Evolutionary conservation across 1,284 basidiomycete genomes (phyloP).

Genomic region (Clitocybe nebularis): DNA sequence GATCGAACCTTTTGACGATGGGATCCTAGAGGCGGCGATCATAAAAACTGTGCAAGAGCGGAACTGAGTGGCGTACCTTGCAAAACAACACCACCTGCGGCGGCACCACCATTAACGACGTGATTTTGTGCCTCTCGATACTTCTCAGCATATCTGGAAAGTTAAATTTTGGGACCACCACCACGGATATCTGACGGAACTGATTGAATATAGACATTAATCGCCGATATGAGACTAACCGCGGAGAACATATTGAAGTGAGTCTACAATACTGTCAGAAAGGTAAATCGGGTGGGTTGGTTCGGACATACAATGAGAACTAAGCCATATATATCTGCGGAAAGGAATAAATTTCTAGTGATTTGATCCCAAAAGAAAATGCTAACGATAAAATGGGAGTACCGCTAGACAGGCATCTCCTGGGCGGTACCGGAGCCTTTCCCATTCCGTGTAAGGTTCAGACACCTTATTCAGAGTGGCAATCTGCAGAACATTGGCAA

Average conservation of each 20-base stretch:
- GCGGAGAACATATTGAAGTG: conserved; percentile 52
- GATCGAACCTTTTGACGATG: conserved; percentile 60
- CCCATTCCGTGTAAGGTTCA: conserved; percentile 28
- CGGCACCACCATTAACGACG: conserved; percentile 53
- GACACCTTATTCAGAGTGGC: conserved; percentile 40
- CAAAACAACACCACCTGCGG: conserved; percentile 68
- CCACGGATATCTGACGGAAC: conserved; percentile 53
- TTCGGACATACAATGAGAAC: conserved; percentile 43
- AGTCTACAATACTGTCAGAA: conserved; percentile 30
- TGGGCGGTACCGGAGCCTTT: conserved; percentile 35
- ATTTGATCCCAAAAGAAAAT: conserved; percentile 10
- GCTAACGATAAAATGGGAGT: neutral
- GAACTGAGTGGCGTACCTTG: conserved; percentile 42
- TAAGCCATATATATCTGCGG: conserved; percentile 68
- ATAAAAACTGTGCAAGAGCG: neutral
- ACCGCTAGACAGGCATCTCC: conserved; percentile 39
- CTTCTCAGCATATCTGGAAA: conserved; percentile 64
- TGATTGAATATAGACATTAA: neutral
- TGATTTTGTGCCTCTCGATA: conserved; percentile 51
- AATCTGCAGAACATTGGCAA: conserved; percentile 53
- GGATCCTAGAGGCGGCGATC: conserved; percentile 52
- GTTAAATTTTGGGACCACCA: conserved; percentile 71
- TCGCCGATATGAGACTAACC: conserved; percentile 30
- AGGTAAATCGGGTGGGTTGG: conserved; percentile 1
- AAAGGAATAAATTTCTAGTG: conserved; percentile 16